These are phyloP conservation scores for Aspergillus ochraceus DNA, from an alignment of 2,329 filamentous ascomycete genomes.

Conservation along the genomic window DNA sequence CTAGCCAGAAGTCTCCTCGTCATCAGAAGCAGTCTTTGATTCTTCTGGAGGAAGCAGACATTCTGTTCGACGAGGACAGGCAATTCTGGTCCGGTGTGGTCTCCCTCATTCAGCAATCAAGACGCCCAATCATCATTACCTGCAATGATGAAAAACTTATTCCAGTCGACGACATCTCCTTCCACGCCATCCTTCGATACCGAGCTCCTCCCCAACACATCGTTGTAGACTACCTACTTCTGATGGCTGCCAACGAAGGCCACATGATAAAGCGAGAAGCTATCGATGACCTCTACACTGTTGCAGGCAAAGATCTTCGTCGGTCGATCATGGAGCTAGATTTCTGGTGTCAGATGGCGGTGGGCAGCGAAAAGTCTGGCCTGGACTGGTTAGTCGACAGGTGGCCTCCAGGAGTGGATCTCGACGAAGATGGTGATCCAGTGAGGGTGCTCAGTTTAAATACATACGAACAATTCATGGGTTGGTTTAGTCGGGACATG, in stretches of 20 bases:
- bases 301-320: conserved; percentile 71
- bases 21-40: conserved; percentile 91
- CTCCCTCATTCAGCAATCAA: conserved; percentile 77
- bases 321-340: conserved; percentile 81
- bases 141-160: conserved; percentile 90
- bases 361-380: conserved; percentile 85
- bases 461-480: conserved; percentile 78
- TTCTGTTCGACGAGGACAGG: conserved; percentile 93
- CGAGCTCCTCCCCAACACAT: conserved; percentile 63
- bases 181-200: conserved; percentile 84
- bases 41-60: conserved; percentile 87
- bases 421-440: conserved; percentile 65
- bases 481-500: conserved; percentile 67
- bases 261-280: conserved; percentile 71
- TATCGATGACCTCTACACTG: conserved; percentile 68
- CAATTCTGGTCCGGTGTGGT: conserved; percentile 88
- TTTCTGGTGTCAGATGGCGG: conserved; percentile 95
- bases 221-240: conserved; percentile 75
- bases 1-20: conserved; percentile 34
- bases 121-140: conserved; percentile 89
- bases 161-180: conserved; percentile 69
- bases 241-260: conserved; percentile 84
- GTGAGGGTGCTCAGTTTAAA: conserved; percentile 78
- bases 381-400: conserved; percentile 85
- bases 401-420: conserved; percentile 70